Evolutionary conservation across 73 alveolate genomes (phyloP).

Genomic region (Vitrella brassicaformis): DNA sequence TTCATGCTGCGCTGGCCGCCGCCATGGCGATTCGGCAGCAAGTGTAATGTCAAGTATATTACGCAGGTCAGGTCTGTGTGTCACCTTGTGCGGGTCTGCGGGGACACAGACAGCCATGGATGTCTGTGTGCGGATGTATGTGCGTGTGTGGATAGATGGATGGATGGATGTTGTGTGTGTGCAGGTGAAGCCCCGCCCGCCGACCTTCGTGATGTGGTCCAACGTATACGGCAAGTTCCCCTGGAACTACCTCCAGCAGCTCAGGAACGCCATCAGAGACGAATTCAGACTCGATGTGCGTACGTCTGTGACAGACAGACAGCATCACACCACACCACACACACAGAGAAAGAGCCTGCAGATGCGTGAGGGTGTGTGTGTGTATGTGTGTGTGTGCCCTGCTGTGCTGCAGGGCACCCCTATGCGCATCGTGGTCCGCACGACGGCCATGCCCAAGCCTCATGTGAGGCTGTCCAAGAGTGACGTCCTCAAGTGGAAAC

Average conservation of each 20-base stretch:
- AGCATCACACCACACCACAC: neutral
- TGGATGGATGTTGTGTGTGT: too few species aligned
- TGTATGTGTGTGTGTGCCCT: neutral
- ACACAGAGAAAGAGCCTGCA: too few species aligned
- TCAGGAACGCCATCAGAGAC: neutral
- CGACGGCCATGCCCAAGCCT: neutral
- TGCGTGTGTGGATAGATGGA: neutral
- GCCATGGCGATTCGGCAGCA: constrained; percentile 23
- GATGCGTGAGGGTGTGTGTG: too few species aligned
- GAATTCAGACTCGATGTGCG: neutral
- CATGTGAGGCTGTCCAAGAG: neutral
- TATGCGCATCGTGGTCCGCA: neutral
- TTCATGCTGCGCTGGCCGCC: constrained; percentile 31
- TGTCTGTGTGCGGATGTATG: too few species aligned
- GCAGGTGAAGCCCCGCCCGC: constrained; percentile 15
- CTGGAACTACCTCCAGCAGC: neutral
- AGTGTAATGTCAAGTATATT: constrained; percentile 17
- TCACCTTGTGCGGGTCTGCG: too few species aligned
- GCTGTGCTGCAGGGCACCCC: neutral
- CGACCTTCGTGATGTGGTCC: constrained; percentile 33
- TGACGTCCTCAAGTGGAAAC: neutral
- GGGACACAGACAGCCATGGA: too few species aligned
- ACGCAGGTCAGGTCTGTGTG: constrained; percentile 22
- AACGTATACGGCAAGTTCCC: neutral
- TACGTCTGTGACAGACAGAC: neutral